A percentile compares a stretch with the other conserved stretches of the same genome.
Evolutionary conservation across 768 basidiomycete genomes (phyloP).

Genomic region (Boletus coccyginus): DNA sequence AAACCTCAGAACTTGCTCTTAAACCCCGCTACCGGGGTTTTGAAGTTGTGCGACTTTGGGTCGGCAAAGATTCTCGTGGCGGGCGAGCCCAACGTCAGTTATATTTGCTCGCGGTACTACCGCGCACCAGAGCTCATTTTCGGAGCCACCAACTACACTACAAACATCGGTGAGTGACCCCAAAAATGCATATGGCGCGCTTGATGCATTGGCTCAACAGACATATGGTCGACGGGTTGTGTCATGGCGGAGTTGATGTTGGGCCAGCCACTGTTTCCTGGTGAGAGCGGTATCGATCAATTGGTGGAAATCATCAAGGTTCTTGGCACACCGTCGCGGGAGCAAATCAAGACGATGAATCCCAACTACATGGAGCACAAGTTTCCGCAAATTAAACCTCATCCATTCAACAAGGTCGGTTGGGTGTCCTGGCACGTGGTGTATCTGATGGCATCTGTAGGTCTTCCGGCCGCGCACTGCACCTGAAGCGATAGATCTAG

Average conservation of each 20-base stretch:
- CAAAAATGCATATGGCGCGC: background rate
- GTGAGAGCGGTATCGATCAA: slow-evolving; percentile 98
- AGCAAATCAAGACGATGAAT: slow-evolving; percentile 99
- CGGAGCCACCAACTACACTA: slow-evolving; percentile 99
- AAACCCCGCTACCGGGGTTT: slow-evolving; percentile 93
- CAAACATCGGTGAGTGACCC: slow-evolving; percentile 85
- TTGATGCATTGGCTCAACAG: slow-evolving; percentile 38
- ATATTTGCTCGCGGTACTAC: slow-evolving; percentile 99
- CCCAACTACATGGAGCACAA: slow-evolving; percentile 99
- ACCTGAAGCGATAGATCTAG: slow-evolving; percentile 93
- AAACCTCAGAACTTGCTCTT: slow-evolving; percentile 98
- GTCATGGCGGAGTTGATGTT: slow-evolving; percentile 99
- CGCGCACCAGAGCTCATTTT: slow-evolving; percentile 99
- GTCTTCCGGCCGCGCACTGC: slow-evolving; percentile 98
- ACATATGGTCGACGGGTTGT: slow-evolving; percentile 99
- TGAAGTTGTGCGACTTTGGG: slow-evolving; percentile 99
- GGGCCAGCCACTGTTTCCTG: slow-evolving; percentile 97
- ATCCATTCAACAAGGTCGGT: slow-evolving; percentile 91
- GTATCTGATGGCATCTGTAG: slow-evolving; percentile 39
- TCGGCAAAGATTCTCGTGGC: slow-evolving; percentile 98
- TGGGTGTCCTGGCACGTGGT: background rate
- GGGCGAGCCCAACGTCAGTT: slow-evolving; percentile 98
- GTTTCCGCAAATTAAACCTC: slow-evolving; percentile 99
- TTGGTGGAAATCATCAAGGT: slow-evolving; percentile 99
- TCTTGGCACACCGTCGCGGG: slow-evolving; percentile 94